Evolutionary conservation across 163 green algal genomes (phyloP), one percentile per base, ranked within the genome.

Genomic region (Chloroidium sp.): DNA sequence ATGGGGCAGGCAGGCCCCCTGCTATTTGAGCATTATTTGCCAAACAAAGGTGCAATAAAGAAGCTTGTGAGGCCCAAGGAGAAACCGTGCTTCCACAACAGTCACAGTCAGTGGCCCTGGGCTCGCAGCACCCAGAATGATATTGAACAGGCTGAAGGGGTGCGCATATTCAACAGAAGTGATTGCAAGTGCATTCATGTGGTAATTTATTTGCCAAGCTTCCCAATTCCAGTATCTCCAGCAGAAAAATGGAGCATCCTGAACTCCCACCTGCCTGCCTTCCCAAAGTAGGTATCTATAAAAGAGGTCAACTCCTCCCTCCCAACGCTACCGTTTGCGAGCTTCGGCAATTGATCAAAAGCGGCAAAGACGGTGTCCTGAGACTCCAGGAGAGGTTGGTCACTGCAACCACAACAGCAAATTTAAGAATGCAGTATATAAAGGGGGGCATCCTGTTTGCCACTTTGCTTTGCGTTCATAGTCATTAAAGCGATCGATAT

Each of bases 331-430:
- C 76, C 84, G 61, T 76, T 62, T 10, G 59, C 13, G 1, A 78
- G 58, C 3, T 76, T 80, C 14, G 84, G 80, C 62, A 86, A 76
- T 1, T 75, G 67, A 0, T 62, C 61, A 69, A 89, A 90, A 2
- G 83, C 84, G 3, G 79, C 76, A 4, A 72, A 69, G 4, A 86
- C 81, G 0, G 69, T 72, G 0, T 62, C 75, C 1, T 82, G 79
- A 0, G 78, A 62, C 3, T 58, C 64, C 8, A 76, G 72, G 10
- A 89, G 76, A 1, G 85, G 85, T 83, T 85, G 85, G 76, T 90
- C 87, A 14, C 87, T 90, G 81, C 78, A 75, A 1, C 2, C 61
- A 74, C 4, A 36, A 36, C 60, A 76, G 69, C 69, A 76, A 76
- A 57, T 76, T 10, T 76, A 14, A 14, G 36, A n/a, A 14, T 14